Evolutionary conservation across 2,329 filamentous ascomycete genomes (phyloP), one percentile per base, ranked within the genome.

Genomic region (Juglanconis sp.): DNA sequence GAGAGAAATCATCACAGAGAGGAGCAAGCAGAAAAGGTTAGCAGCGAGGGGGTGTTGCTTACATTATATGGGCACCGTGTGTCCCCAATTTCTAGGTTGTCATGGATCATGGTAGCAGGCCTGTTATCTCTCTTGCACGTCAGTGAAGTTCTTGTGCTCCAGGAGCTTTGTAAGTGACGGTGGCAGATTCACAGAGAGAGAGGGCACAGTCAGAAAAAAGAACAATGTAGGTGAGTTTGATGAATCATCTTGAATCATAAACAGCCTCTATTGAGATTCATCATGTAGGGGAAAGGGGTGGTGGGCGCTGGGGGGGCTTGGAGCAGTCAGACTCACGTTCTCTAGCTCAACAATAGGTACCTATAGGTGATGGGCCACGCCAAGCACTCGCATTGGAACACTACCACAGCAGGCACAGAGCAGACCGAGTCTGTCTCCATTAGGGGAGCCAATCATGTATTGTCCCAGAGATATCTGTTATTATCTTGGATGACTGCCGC

Each of bases 221-320:
- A 62, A 62, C 60, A 62, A 62, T 59, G 60, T 62, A 62, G 69
- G 71, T 74, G 67, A 72, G 66, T 56, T 66, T 72, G 72, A 65
- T 68, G 57, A 77, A 76, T 76, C 73, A 76, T 65, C 2, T 53
- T 63, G 66, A 47, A 72, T 78, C 76, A 79, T 79, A 78, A 79
- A 79, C 76, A 79, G 76, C 76, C 76, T 78, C 76, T 77, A 42
- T 48, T 50, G 59, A 64, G 65, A 62, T 70, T 77, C 75, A 77
- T 78, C 75, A 77, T 73, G 65, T 66, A 71, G 61, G 58, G 24
- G 24, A 24, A 53, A 52, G 35, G 32, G 44, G 11, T 6, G 30
- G 17, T 9, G 9, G 17, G 44, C 7, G 5, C 5, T 47, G 35
- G 5, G 24, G 24, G 24, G 24, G 17, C 24, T 24, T 24, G 24